Percentiles rank a stretch among this genome's conserved stretches.
Conservation (phyloP, 2,329 filamentous ascomycete genomes). For the Monascus ruber region DNA sequence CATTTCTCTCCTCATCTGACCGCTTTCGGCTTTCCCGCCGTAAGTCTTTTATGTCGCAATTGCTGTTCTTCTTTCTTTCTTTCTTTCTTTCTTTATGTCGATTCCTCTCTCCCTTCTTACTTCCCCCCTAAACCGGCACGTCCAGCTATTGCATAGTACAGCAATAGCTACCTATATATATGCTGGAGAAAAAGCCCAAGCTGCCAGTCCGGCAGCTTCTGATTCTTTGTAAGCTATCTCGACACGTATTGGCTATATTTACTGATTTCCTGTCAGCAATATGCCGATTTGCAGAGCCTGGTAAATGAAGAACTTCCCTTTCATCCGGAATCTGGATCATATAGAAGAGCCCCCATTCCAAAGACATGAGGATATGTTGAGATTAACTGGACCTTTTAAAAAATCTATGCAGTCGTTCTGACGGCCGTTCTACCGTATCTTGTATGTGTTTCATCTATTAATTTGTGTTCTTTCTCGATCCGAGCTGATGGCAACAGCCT, state of each 20-base stretch:
- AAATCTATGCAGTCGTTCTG: constrained; percentile 35
- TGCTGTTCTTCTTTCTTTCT: neutral
- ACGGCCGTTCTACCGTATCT: constrained; percentile 59
- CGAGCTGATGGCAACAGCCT: constrained; percentile 36
- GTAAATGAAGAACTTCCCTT: constrained; percentile 17
- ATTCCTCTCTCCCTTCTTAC: constrained; percentile 2
- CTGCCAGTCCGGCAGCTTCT: constrained; percentile 66
- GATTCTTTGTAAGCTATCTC: constrained; percentile 53
- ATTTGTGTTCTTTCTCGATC: neutral
- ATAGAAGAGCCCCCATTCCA: neutral
- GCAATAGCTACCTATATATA: neutral
- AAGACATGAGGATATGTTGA: neutral
- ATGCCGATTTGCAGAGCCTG: constrained; percentile 66
- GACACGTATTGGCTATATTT: constrained; percentile 3
- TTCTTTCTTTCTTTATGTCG: neutral
- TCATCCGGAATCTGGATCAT: constrained; percentile 24
- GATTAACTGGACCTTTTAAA: too few relatives aligned
- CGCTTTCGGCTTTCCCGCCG: neutral
- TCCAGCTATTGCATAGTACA: neutral
- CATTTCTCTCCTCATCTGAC: too few relatives aligned
- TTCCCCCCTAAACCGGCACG: neutral
- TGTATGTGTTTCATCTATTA: constrained; percentile 16
- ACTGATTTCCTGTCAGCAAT: constrained; percentile 42
- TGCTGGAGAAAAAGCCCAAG: constrained; percentile 38
- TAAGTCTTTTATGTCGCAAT: neutral